phyloP scores from a whole-genome alignment of 2,329 filamentous ascomycete species.

The Aspergillus novofumigatus region DNA sequence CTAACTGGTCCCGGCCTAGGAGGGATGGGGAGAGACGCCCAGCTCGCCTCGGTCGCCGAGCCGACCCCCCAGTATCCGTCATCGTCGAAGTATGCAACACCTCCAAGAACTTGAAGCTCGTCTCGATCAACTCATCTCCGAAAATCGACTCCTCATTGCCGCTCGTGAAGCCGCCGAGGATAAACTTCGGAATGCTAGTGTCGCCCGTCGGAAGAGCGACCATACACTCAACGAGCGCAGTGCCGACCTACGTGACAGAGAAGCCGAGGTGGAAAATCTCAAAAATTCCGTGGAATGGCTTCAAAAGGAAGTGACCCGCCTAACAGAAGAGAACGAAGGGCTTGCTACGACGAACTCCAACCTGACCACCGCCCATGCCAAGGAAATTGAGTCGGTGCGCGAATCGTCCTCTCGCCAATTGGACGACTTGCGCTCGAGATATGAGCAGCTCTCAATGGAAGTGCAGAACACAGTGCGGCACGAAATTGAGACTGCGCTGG shows the following conservation, averaged over 20 bases:
- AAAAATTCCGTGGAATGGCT: conserved; percentile 74
- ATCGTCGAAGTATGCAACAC: conserved; percentile 94
- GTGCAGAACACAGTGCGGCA: conserved; percentile 59
- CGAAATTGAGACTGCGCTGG: conserved; percentile 62
- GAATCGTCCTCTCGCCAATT: conserved; percentile 64
- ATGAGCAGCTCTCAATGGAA: conserved; percentile 58
- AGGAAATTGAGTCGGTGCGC: conserved; percentile 63
- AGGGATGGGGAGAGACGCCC: conserved; percentile 86
- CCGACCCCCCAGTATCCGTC: conserved; percentile 90
- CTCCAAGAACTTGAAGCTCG: conserved; percentile 79
- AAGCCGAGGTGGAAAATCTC: conserved; percentile 80
- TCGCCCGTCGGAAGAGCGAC: conserved; percentile 52
- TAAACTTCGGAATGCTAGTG: conserved; percentile 52
- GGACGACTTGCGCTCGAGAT: conserved; percentile 61
- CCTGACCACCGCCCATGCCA: conserved; percentile 70
- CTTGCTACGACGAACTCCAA: conserved; percentile 73
- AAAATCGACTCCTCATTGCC: conserved; percentile 76
- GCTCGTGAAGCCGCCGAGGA: conserved; percentile 68
- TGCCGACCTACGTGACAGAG: conserved; percentile 71
- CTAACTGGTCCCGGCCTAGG: conserved; percentile 52
- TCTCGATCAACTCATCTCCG: conserved; percentile 77
- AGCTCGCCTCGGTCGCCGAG: conserved; percentile 86
- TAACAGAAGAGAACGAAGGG: conserved; percentile 78
- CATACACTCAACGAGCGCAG: conserved; percentile 62
- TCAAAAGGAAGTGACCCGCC: conserved; percentile 73